Evolutionary conservation across 2,329 filamentous ascomycete species (phyloP).

Genomic region (Alternaria sp.): DNA sequence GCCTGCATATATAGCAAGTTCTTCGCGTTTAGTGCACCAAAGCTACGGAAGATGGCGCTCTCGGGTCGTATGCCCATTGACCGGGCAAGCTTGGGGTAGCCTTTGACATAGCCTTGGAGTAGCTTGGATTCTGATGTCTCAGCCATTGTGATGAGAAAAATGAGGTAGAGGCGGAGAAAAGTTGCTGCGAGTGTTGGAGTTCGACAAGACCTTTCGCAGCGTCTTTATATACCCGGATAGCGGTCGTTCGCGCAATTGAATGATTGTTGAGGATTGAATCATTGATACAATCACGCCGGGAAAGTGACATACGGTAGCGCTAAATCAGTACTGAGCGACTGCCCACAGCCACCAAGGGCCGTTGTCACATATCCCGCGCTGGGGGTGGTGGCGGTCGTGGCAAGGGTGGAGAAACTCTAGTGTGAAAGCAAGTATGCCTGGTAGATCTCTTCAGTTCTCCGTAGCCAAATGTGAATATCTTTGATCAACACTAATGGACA

Average conservation of each 20-base stretch:
- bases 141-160: not conserved
- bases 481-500: too few species aligned
- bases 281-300: not conserved
- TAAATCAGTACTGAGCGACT: not conserved
- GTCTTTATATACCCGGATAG: not conserved
- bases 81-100: not conserved
- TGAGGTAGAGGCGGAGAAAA: not conserved
- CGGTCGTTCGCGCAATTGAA: not conserved
- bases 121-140: constrained; percentile 37
- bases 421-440: too few species aligned
- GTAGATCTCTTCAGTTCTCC: too few species aligned
- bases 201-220: not conserved
- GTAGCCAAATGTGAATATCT: too few species aligned
- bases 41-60: not conserved
- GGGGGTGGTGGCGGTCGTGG: too few species aligned
- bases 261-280: not conserved
- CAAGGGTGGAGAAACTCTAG: too few species aligned
- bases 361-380: too few species aligned
- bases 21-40: not conserved
- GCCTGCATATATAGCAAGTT: not conserved
- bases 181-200: not conserved
- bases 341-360: not conserved
- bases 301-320: not conserved
- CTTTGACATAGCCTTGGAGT: constrained; percentile 12
- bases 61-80: not conserved